Percentiles rank a stretch among this genome's conserved stretches.
Conservation (phyloP, 495 filamentous ascomycete species). For the Sporormia fimetaria region DNA sequence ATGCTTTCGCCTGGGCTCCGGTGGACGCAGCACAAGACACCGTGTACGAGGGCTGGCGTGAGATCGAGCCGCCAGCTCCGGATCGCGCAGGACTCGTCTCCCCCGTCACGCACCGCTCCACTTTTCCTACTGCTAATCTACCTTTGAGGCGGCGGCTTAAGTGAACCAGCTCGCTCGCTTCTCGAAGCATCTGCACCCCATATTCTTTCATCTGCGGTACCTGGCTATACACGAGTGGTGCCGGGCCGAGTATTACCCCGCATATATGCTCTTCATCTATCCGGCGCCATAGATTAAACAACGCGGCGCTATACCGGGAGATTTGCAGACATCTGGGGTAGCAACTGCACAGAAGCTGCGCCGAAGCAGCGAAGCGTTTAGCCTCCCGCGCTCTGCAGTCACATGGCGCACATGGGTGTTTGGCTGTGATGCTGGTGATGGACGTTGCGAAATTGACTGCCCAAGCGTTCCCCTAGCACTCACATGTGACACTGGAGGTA, state of each 20-base stretch:
- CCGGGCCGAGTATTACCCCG: slow-evolving; percentile 3
- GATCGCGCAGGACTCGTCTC: background rate
- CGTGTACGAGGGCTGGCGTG: background rate
- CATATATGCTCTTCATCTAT: slow-evolving; percentile 14
- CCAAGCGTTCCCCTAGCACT: no score
- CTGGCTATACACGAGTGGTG: slow-evolving; percentile 2
- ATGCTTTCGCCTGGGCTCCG: background rate
- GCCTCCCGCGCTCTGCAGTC: no score
- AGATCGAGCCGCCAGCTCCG: background rate
- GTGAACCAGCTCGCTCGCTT: slow-evolving; percentile 8
- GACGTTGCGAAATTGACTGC: no score
- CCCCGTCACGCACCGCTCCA: background rate
- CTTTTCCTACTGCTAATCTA: background rate
- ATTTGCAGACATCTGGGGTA: slow-evolving; percentile 21
- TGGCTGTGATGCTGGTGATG: no score
- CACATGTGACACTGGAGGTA: no score
- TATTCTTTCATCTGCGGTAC: slow-evolving; percentile 18
- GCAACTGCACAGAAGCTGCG: slow-evolving; percentile 12
- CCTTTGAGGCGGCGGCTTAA: background rate
- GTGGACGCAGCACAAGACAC: background rate
- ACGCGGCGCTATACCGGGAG: slow-evolving; percentile 24
- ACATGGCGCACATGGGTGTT: no score
- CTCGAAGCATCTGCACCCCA: slow-evolving; percentile 22
- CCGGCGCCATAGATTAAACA: slow-evolving; percentile 7
- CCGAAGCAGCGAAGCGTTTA: slow-evolving; percentile 10